A percentile compares a stretch with the other conserved stretches of the same genome.
Conservation (phyloP, 805 yeast species). For the Candida awuae region DNA sequence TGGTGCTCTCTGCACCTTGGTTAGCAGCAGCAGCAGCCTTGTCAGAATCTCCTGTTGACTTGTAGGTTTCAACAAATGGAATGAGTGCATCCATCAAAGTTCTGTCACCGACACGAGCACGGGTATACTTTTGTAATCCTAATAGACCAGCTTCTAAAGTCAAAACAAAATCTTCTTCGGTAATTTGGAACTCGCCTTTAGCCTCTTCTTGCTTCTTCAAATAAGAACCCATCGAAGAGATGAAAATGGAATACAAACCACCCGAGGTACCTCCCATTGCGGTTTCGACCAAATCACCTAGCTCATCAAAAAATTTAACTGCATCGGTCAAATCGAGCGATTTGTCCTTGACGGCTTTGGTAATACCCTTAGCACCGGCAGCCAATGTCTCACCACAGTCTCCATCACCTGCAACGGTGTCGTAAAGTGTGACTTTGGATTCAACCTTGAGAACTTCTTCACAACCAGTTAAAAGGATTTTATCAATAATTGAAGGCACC, state of each 20-base stretch:
- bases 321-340: constrained; percentile 39
- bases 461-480: constrained; percentile 42
- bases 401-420: constrained; percentile 91
- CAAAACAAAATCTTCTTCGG: constrained; percentile 33
- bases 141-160: constrained; percentile 54
- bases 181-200: constrained; percentile 25
- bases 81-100: constrained; percentile 83
- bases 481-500: constrained; percentile 24
- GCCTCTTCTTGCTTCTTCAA: constrained; percentile 33
- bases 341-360: constrained; percentile 39
- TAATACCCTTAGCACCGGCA: constrained; percentile 70
- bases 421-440: constrained; percentile 77
- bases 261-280: constrained; percentile 99
- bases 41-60: constrained; percentile 40
- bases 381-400: constrained; percentile 92
- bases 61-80: constrained; percentile 69
- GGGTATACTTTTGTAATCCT: constrained; percentile 75
- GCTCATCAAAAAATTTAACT: constrained; percentile 52
- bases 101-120: constrained; percentile 83
- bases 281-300: constrained; percentile 74
- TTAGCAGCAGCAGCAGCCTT: constrained; percentile 64
- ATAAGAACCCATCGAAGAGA: constrained; percentile 62
- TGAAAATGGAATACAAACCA: constrained; percentile 78
- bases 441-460: constrained; percentile 52
- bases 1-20: constrained; percentile 71